A percentile compares a stretch with the other conserved stretches of the same genome.
Evolutionary conservation across 2,329 filamentous ascomycete species (phyloP).

Genomic region (Beauveria scarabaeidicola): DNA sequence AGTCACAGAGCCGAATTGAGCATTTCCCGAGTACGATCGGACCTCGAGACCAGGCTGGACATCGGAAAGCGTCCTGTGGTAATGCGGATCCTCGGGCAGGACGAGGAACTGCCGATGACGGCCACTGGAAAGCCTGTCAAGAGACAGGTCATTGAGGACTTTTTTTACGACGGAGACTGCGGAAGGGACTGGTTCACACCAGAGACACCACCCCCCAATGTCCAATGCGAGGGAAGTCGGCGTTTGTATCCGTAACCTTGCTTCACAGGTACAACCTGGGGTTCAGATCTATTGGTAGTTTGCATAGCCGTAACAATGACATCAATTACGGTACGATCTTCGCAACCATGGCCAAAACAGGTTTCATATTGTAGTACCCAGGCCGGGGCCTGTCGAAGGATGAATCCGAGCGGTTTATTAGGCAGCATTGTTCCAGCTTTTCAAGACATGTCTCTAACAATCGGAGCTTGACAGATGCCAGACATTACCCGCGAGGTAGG

Average conservation of each 20-base stretch:
- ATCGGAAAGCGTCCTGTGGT: constrained; percentile 14
- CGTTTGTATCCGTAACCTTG: background rate
- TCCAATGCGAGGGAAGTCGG: background rate
- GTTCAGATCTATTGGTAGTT: background rate
- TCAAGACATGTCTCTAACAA: background rate
- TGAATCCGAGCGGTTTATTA: background rate
- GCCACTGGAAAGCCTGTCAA: constrained; percentile 14
- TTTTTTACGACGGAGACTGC: constrained; percentile 11
- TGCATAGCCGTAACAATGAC: background rate
- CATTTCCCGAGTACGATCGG: constrained; percentile 12
- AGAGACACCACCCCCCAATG: background rate
- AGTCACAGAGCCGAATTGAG: background rate
- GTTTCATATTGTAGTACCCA: background rate
- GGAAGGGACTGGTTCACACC: background rate
- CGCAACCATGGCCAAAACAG: background rate
- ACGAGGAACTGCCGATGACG: constrained; percentile 15
- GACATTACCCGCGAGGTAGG: too few relatives aligned
- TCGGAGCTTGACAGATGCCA: background rate
- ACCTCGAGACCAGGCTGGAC: constrained; percentile 12
- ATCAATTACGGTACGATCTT: background rate
- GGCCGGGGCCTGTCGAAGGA: background rate
- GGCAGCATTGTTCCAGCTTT: background rate
- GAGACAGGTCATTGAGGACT: constrained; percentile 11
- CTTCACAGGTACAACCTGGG: background rate
- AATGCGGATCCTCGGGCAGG: constrained; percentile 13